Evolutionary conservation across 371 early-diverging fungal genomes (phyloP).

Genomic region (Mucor saturninus): DNA sequence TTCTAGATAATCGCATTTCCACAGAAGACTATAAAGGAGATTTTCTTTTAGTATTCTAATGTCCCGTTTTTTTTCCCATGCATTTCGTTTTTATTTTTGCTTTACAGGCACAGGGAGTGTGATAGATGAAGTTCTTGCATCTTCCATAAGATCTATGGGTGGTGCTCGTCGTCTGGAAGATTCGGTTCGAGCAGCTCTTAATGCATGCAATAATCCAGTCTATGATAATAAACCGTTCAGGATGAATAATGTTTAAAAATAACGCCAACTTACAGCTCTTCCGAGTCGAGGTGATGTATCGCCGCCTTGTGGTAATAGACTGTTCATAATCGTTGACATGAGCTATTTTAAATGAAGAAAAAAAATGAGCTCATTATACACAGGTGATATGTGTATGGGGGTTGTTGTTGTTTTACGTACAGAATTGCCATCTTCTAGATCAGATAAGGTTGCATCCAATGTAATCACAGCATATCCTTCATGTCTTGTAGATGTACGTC

Average conservation of each 20-base stretch:
- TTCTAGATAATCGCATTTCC: conserved; percentile 46
- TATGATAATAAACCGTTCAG: background rate
- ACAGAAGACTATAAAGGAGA: conserved; percentile 32
- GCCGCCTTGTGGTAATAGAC: background rate
- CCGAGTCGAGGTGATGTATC: background rate
- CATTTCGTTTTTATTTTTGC: no score
- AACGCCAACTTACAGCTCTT: conserved; percentile 1
- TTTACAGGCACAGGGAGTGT: conserved; percentile 34
- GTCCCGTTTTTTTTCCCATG: background rate
- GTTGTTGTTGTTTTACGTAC: conserved; percentile 19
- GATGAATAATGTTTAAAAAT: background rate
- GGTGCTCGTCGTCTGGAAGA: background rate
- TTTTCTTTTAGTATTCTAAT: background rate
- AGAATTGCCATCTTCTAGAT: conserved; percentile 31
- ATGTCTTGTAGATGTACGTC: background rate
- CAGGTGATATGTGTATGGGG: no score
- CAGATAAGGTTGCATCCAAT: conserved; percentile 33
- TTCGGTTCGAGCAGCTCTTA: background rate
- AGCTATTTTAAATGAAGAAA: background rate
- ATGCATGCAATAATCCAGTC: conserved; percentile 2
- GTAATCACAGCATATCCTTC: conserved; percentile 50
- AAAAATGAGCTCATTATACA: background rate
- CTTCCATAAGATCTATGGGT: no score
- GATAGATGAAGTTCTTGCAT: conserved; percentile 2
- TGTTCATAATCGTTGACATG: background rate